Evolutionary conservation across 2,329 filamentous ascomycete species (phyloP).

Genomic region (Fusarium sterilihyphosum): DNA sequence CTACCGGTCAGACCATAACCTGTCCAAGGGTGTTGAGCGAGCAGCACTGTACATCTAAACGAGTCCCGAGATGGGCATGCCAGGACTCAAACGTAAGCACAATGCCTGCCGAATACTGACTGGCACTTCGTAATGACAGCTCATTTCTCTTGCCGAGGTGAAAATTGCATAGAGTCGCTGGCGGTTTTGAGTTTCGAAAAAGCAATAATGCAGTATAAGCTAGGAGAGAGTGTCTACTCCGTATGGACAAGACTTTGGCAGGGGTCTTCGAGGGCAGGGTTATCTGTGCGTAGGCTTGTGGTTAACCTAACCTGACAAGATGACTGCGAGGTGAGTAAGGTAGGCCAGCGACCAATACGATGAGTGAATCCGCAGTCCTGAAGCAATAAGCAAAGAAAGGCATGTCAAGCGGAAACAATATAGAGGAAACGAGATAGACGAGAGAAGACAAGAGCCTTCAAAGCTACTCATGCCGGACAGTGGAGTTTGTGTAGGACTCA

Average conservation of each 20-base stretch:
- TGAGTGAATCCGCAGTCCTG: background rate
- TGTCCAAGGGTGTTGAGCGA: background rate
- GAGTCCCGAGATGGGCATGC: background rate
- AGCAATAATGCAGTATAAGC: slow-evolving; percentile 31
- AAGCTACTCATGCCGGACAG: slow-evolving; percentile 20
- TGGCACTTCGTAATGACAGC: slow-evolving; percentile 2
- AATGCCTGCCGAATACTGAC: background rate
- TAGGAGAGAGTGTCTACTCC: slow-evolving; percentile 25
- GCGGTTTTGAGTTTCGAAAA: slow-evolving; percentile 6
- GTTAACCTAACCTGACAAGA: slow-evolving; percentile 4
- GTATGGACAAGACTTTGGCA: slow-evolving; percentile 7
- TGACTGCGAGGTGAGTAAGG: slow-evolving; percentile 16
- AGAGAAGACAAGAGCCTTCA: slow-evolving; percentile 16
- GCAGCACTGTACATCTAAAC: background rate
- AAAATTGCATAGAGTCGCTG: slow-evolving; percentile 10
- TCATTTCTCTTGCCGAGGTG: slow-evolving; percentile 1
- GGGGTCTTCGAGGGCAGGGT: background rate
- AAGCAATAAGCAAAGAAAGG: slow-evolving; percentile 20
- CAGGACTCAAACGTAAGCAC: background rate
- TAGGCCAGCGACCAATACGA: slow-evolving; percentile 25
- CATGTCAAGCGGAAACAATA: slow-evolving; percentile 16
- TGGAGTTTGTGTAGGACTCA: slow-evolving; percentile 17
- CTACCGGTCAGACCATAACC: background rate
- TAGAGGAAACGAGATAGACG: slow-evolving; percentile 16
- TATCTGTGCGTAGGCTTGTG: slow-evolving; percentile 3